Evolutionary conservation across 202 grass and related monocot species (phyloP).

Genomic region (Setaria viridis): DNA sequence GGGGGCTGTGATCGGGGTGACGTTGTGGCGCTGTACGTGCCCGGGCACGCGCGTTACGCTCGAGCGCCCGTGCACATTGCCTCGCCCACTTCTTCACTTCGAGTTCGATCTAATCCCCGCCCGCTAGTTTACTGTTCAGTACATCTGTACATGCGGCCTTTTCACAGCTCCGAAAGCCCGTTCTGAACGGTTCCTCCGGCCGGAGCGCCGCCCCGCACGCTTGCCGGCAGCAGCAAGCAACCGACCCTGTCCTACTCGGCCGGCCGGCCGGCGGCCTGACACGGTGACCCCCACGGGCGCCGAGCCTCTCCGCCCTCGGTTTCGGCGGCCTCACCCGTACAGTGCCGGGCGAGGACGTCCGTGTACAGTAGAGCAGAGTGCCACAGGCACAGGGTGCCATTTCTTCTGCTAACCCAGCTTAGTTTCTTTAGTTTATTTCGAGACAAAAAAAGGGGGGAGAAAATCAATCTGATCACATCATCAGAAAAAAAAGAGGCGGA

Average conservation of each 20-base stretch:
- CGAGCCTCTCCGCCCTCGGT: too few species aligned
- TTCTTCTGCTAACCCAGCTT: background rate
- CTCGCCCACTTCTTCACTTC: too few species aligned
- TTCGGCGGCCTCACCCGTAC: background rate
- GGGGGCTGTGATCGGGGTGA: background rate
- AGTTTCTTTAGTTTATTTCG: background rate
- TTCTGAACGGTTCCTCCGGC: background rate
- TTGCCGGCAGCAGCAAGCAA: background rate
- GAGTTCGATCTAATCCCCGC: background rate
- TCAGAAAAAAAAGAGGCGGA: too few species aligned
- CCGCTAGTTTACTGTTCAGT: background rate
- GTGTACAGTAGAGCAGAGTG: too few species aligned
- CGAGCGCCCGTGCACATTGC: background rate
- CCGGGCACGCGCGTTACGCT: too few species aligned
- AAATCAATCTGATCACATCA: background rate
- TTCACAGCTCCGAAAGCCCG: background rate
- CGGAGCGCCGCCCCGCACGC: background rate
- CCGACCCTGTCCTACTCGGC: background rate
- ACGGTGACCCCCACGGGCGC: background rate
- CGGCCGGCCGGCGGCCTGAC: background rate
- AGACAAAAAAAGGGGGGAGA: background rate
- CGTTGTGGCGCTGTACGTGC: background rate
- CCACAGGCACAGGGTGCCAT: background rate
- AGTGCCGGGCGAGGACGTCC: background rate
- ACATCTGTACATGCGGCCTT: background rate